Evolutionary conservation across 2,329 filamentous ascomycete species (phyloP).

Genomic region (Oidium heveae): DNA sequence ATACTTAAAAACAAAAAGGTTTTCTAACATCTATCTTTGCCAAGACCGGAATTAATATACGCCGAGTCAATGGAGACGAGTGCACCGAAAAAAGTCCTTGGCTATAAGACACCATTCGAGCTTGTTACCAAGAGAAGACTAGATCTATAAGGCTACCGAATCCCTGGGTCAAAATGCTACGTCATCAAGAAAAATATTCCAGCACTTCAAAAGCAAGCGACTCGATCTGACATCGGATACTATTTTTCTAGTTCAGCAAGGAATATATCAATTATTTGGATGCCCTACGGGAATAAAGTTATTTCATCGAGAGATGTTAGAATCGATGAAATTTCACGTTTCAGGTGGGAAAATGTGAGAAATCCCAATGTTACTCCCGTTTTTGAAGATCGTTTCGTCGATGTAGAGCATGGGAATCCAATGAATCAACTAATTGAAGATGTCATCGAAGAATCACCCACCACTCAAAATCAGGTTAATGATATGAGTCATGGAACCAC

Average conservation of each 20-base stretch:
- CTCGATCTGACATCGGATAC: neutral
- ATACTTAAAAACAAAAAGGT: neutral
- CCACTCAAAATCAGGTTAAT: neutral
- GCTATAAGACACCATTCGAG: neutral
- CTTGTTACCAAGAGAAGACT: neutral
- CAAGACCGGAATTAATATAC: too few species aligned
- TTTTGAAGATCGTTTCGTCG: neutral
- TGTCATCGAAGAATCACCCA: neutral
- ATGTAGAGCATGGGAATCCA: neutral
- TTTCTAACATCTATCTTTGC: too few species aligned
- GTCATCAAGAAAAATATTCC: slow-evolving; percentile 1
- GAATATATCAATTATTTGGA: slow-evolving; percentile 1
- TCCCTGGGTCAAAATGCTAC: neutral
- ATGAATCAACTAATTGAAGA: neutral
- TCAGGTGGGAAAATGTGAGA: neutral
- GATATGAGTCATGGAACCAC: neutral
- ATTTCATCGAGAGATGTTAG: neutral
- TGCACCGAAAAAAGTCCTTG: neutral
- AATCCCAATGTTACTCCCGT: neutral
- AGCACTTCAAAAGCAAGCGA: neutral
- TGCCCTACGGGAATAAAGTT: neutral
- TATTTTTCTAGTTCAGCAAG: neutral
- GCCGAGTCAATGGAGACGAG: neutral
- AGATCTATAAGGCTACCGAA: slow-evolving; percentile 1
- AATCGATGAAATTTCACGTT: neutral